A percentile compares a stretch with the other conserved stretches of the same genome.
phyloP scores from a whole-genome alignment of 805 yeast species.

The Candida arabinofermentans region DNA sequence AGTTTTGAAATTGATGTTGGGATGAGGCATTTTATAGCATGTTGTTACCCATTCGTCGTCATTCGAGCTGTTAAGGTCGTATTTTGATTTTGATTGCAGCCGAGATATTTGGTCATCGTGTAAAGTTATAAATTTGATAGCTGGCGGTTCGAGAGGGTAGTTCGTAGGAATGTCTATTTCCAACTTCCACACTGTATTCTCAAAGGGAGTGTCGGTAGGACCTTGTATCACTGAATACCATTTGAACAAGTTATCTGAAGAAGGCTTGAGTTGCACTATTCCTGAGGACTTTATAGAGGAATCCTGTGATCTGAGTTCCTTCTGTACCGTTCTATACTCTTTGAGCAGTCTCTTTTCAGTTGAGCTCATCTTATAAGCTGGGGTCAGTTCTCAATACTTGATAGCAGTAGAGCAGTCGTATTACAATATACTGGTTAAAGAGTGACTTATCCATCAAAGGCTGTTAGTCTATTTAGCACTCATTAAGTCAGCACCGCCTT shows the following conservation, averaged over 20 bases:
- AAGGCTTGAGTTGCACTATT: slow-evolving; percentile 42
- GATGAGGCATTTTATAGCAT: slow-evolving; percentile 39
- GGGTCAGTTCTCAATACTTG: no score
- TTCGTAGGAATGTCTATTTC: slow-evolving; percentile 39
- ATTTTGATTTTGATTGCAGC: slow-evolving; percentile 4
- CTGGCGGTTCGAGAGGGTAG: slow-evolving; percentile 63
- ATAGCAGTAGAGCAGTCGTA: no score
- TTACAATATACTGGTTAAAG: no score
- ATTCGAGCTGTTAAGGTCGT: not conserved
- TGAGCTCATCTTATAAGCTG: no score
- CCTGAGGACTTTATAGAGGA: slow-evolving; percentile 24
- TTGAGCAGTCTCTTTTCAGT: slow-evolving; percentile 34
- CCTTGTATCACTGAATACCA: slow-evolving; percentile 55
- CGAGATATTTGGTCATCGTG: slow-evolving; percentile 9
- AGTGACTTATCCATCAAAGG: no score
- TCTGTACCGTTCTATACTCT: slow-evolving; percentile 31
- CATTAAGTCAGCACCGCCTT: no score
- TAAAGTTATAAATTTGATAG: slow-evolving; percentile 36
- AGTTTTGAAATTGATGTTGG: slow-evolving; percentile 45
- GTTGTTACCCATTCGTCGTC: not conserved
- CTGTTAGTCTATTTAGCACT: no score
- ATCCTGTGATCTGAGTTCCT: slow-evolving; percentile 20
- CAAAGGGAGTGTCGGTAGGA: slow-evolving; percentile 49
- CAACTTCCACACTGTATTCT: slow-evolving; percentile 49
- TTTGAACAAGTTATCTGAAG: slow-evolving; percentile 34